These are phyloP conservation scores for Amaranthus tricolor DNA, from an alignment of 179 eudicot species.

Conservation along the genomic window DNA sequence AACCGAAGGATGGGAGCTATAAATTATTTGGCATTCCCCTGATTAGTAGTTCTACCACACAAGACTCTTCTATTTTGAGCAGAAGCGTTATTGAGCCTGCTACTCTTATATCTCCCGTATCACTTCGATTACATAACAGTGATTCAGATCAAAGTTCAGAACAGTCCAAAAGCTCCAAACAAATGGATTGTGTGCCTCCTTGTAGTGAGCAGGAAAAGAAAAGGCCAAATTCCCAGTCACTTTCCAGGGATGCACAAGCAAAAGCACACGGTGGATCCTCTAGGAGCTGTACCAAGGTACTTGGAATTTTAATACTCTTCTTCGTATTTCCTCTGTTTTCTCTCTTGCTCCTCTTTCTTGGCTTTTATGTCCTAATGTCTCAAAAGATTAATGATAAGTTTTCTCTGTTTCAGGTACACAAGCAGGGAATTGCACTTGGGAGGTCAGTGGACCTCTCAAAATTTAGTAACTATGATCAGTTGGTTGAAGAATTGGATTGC, in stretches of 20 bases:
- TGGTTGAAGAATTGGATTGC: constrained; percentile 73
- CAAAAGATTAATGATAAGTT: background rate
- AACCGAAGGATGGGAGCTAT: constrained; percentile 68
- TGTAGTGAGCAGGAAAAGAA: constrained; percentile 50
- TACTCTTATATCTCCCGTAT: constrained; percentile 26
- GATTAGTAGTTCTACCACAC: constrained; percentile 34
- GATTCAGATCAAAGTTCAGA: constrained; percentile 51
- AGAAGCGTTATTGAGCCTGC: constrained; percentile 34
- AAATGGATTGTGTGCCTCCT: constrained; percentile 34
- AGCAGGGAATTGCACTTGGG: constrained; percentile 93
- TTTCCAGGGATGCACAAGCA: constrained; percentile 40
- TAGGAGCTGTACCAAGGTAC: constrained; percentile 89
- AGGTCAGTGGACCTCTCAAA: constrained; percentile 93
- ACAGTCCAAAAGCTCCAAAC: constrained; percentile 46
- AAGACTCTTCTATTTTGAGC: constrained; percentile 31
- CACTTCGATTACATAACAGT: constrained; percentile 31
- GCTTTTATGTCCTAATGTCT: background rate
- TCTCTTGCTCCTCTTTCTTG: background rate
- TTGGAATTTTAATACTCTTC: background rate
- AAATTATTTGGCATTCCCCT: constrained; percentile 87
- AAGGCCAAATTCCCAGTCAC: constrained; percentile 25
- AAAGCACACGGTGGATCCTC: constrained; percentile 58
- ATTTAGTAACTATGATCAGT: constrained; percentile 65
- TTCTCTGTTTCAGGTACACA: constrained; percentile 68
- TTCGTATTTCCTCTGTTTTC: no score